These are phyloP conservation scores for Trametes punicea DNA, from an alignment of 768 basidiomycete species.

Conservation along the genomic window DNA sequence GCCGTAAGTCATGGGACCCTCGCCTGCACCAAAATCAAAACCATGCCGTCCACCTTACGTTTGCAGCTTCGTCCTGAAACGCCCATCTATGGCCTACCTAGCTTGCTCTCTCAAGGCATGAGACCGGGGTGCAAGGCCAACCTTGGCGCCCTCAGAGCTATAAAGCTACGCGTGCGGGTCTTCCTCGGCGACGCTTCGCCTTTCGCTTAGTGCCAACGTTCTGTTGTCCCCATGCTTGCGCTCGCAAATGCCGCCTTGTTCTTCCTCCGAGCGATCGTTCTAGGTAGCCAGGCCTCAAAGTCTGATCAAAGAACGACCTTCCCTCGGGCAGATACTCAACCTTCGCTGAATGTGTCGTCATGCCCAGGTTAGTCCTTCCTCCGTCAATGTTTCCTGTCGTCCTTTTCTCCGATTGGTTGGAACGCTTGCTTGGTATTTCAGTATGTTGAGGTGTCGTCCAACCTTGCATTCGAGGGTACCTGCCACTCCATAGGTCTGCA, in stretches of 20 bases:
- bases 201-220: neutral
- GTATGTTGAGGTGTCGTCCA: neutral
- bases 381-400: neutral
- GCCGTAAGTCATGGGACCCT: neutral
- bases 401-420: conserved; percentile 9
- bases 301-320: conserved; percentile 1
- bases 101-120: no score
- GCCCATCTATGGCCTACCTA: no score
- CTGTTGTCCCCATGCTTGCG: conserved; percentile 6
- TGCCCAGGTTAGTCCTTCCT: conserved; percentile 26
- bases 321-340: neutral
- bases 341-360: conserved; percentile 28
- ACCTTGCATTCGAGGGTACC: no score
- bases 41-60: neutral
- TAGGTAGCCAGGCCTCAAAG: conserved; percentile 10
- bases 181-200: conserved; percentile 16
- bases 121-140: neutral
- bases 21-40: neutral
- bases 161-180: conserved; percentile 10
- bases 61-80: no score
- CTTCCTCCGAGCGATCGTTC: conserved; percentile 8
- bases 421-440: neutral
- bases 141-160: neutral
- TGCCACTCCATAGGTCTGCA: no score
- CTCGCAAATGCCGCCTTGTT: conserved; percentile 13